These are phyloP conservation scores for Lentinula edodes DNA, from an alignment of 768 basidiomycete species.

Conservation along the genomic window DNA sequence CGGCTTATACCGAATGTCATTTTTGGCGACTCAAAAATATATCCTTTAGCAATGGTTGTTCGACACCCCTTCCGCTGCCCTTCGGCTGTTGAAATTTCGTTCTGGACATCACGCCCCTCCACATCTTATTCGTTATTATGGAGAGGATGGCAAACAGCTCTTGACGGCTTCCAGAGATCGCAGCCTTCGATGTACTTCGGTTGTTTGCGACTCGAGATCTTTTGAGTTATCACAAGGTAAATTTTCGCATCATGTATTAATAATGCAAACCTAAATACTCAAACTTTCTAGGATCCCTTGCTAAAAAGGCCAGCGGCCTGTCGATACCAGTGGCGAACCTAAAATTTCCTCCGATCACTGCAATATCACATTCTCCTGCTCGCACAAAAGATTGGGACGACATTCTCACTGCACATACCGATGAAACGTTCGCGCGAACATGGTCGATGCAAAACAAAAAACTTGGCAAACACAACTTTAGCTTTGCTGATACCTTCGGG, in stretches of 20 bases:
- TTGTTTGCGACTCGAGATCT: slow-evolving; percentile 92
- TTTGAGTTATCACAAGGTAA: slow-evolving; percentile 92
- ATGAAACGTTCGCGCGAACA: slow-evolving; percentile 77
- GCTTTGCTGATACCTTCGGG: slow-evolving; percentile 45
- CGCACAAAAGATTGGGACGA: slow-evolving; percentile 98
- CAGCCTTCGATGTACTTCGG: slow-evolving; percentile 82
- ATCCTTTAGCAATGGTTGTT: slow-evolving; percentile 89
- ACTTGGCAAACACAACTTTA: slow-evolving; percentile 31
- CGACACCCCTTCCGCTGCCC: slow-evolving; percentile 83
- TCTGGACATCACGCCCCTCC: slow-evolving; percentile 91
- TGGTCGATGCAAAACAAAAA: slow-evolving; percentile 25
- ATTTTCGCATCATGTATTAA: slow-evolving; percentile 2
- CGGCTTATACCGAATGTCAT: not conserved
- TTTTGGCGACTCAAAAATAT: slow-evolving; percentile 6
- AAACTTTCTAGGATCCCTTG: slow-evolving; percentile 60
- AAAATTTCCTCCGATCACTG: slow-evolving; percentile 77
- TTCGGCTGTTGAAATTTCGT: slow-evolving; percentile 85
- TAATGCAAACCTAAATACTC: not conserved
- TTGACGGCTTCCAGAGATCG: slow-evolving; percentile 87
- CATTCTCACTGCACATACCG: slow-evolving; percentile 83
- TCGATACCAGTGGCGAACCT: slow-evolving; percentile 77
- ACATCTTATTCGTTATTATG: slow-evolving; percentile 90
- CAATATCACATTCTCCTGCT: slow-evolving; percentile 72
- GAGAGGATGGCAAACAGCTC: slow-evolving; percentile 94
- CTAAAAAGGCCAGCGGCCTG: slow-evolving; percentile 72